Evolutionary conservation across 768 basidiomycete species (phyloP), one percentile per base, ranked within the genome.

Genomic region (Tulasnella sp.): DNA sequence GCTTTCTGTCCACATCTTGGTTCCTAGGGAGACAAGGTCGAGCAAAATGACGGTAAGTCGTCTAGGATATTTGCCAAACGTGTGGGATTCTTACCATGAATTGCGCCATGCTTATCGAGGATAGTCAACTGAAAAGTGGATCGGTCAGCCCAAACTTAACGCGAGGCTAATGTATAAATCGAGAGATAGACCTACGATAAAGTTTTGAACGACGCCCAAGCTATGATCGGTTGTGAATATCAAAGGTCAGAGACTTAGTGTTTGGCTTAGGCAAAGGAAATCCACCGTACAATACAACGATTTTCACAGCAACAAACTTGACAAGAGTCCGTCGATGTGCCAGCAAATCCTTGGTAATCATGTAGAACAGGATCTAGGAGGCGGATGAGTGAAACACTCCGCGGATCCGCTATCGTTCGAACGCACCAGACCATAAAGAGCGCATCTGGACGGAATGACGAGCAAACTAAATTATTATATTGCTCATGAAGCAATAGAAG

Each of bases 121-220:
- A 90, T 88, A 60, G 83, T 86, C 84, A 97, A 93, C 92, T 95
- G 77, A 72, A 11, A 69, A 4, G 18, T 0, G 84, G 8, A 16
- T 34, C 6, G 76, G 37, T 14, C 44, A 16, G 20, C 50, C 20
- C 8, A n/a, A 46, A 22, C 16, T 75, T 44, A 48, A 1, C 3
- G 11, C 1, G 6, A 18, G 28, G 12, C 16, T 37, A 31, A 7
- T 11, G 11, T 16, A 24, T 24, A 37, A 37, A 28, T 24, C 7
- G 22, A 69, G 74, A 41, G 37, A 37, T n/a, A 2, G 76, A 37
- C 92, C 78, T 83, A 93, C 92, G 75, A 94, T 85, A 83, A 95
- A 93, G 1, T 90, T 88, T 83, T 96, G 96, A 85, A 96, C 97
- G 85, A 94, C 96, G 0, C 95, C 96, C 85, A 93, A 91, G 91